Evolutionary conservation across 805 yeast genomes (phyloP).

Genomic region (Lipomyces starkeyi): DNA sequence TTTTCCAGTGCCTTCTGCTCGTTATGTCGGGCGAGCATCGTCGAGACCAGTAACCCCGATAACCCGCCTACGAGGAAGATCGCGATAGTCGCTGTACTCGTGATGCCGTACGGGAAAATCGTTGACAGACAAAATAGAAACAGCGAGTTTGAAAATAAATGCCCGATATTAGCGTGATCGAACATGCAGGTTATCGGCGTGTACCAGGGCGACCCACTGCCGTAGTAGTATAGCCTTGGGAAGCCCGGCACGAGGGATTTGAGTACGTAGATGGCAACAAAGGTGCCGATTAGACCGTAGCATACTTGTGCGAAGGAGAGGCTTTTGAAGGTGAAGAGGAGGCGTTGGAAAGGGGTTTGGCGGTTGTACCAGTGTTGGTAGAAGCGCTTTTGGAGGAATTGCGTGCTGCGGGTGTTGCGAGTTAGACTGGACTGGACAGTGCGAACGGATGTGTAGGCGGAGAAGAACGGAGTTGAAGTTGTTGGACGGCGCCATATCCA

Average conservation of each 20-base stretch:
- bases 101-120: constrained; percentile 24
- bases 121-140: constrained; percentile 17
- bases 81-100: constrained; percentile 18
- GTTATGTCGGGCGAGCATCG: constrained; percentile 7
- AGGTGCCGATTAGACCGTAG: constrained; percentile 25
- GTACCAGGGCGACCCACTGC: not conserved
- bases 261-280: constrained; percentile 21
- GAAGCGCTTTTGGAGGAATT: constrained; percentile 12
- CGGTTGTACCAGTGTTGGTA: constrained; percentile 32
- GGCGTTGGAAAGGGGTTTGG: constrained; percentile 2
- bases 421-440: not conserved
- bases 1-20: constrained; percentile 9
- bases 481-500: not conserved
- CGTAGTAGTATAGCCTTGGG: constrained; percentile 20
- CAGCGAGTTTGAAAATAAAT: constrained; percentile 26
- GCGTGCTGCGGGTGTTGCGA: not conserved
- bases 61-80: constrained; percentile 23
- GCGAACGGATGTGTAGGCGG: not conserved
- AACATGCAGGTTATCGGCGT: constrained; percentile 24
- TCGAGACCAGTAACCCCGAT: constrained; percentile 13
- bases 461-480: not conserved
- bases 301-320: constrained; percentile 19
- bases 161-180: constrained; percentile 21
- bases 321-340: constrained; percentile 10
- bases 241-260: constrained; percentile 24